These are phyloP conservation scores for Candida anutae DNA, from an alignment of 1,139 yeast genomes.

Conservation along the genomic window DNA sequence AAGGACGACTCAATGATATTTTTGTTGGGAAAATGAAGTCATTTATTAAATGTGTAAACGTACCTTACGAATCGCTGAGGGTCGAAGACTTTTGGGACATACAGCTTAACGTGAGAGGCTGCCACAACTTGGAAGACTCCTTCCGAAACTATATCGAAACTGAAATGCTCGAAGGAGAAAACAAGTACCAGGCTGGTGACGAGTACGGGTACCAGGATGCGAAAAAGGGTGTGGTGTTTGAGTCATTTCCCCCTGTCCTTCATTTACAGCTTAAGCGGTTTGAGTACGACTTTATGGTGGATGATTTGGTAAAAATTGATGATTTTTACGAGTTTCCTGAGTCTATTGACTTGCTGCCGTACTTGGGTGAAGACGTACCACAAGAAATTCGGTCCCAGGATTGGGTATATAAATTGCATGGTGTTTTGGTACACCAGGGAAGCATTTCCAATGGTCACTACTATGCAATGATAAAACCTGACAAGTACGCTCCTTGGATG, in stretches of 20 bases:
- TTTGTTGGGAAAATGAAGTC: slow-evolving; percentile 98
- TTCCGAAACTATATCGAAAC: slow-evolving; percentile 82
- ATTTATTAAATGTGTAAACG: slow-evolving; percentile 85
- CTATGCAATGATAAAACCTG: slow-evolving; percentile 87
- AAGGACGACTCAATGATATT: slow-evolving; percentile 67
- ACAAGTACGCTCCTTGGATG: slow-evolving; percentile 62
- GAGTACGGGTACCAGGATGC: slow-evolving; percentile 88
- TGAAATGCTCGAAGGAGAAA: slow-evolving; percentile 89
- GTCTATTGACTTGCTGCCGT: slow-evolving; percentile 71
- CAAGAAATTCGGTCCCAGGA: slow-evolving; percentile 39
- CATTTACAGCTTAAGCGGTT: slow-evolving; percentile 91
- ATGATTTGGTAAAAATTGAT: slow-evolving; percentile 82
- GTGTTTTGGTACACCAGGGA: slow-evolving; percentile 93
- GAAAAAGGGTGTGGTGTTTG: slow-evolving; percentile 89
- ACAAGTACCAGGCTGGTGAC: slow-evolving; percentile 90
- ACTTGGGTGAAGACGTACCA: slow-evolving; percentile 53
- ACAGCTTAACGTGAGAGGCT: slow-evolving; percentile 85
- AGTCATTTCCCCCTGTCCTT: slow-evolving; percentile 83
- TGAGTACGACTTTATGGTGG: slow-evolving; percentile 89
- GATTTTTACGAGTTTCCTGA: slow-evolving; percentile 91
- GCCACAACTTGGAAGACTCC: slow-evolving; percentile 63
- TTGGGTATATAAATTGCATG: slow-evolving; percentile 79
- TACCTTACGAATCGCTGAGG: slow-evolving; percentile 90
- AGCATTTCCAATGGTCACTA: slow-evolving; percentile 95
- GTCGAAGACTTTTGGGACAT: slow-evolving; percentile 97